These are phyloP conservation scores for Aphanomyces cochlioides DNA, from an alignment of 352 stramenopile species.

Conservation along the genomic window DNA sequence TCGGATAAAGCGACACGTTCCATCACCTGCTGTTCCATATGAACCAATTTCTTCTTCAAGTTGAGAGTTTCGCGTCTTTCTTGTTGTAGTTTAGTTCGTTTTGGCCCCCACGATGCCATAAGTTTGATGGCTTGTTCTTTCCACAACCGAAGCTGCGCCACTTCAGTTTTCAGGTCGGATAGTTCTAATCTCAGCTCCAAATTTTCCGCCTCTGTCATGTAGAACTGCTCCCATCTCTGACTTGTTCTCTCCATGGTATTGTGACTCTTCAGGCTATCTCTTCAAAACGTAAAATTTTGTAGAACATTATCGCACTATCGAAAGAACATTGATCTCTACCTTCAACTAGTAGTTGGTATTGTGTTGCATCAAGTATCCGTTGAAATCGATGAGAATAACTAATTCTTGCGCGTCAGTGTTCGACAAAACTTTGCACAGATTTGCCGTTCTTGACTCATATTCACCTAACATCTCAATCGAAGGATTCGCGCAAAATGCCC, in stretches of 20 bases:
- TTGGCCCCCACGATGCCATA: slow-evolving; percentile 25
- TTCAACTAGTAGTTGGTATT: neutral
- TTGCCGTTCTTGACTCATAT: neutral
- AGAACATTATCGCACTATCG: neutral
- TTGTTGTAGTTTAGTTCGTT: slow-evolving; percentile 19
- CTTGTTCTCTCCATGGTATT: too few species aligned
- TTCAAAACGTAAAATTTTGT: too few species aligned
- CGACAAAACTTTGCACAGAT: slow-evolving; percentile 11
- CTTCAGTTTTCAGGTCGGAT: neutral
- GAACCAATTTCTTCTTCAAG: slow-evolving; percentile 50
- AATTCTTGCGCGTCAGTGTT: slow-evolving; percentile 22
- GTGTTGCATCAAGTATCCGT: slow-evolving; percentile 17
- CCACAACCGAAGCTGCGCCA: slow-evolving; percentile 18
- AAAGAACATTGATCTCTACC: neutral
- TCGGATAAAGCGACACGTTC: slow-evolving; percentile 48
- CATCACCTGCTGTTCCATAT: slow-evolving; percentile 53
- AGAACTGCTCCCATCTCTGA: slow-evolving; percentile 20
- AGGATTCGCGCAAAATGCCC: slow-evolving; percentile 42
- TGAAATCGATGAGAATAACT: slow-evolving; percentile 20
- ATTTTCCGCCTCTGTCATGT: slow-evolving; percentile 18
- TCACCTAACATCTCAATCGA: neutral
- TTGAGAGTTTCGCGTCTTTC: slow-evolving; percentile 25
- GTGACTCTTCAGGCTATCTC: too few species aligned
- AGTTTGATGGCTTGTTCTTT: slow-evolving; percentile 22
- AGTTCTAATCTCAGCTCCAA: slow-evolving; percentile 3